Evolutionary conservation across 1,284 basidiomycete species (phyloP).

Genomic region (Heterobasidion irregulare): DNA sequence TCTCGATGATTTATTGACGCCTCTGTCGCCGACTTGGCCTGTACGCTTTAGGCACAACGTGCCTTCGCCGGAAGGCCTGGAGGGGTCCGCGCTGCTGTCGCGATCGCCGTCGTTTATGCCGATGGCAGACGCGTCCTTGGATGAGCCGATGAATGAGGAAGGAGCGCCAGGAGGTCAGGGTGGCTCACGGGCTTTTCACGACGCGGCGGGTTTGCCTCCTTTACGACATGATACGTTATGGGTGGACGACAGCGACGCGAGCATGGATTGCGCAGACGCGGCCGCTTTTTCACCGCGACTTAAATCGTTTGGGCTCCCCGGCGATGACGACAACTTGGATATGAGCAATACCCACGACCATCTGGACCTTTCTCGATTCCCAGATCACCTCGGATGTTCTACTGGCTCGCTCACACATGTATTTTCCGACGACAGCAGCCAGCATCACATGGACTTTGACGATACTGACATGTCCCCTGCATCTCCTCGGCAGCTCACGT

Average conservation of each 20-base stretch:
- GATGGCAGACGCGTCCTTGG: background rate
- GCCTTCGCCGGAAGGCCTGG: conserved; percentile 1
- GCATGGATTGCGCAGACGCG: background rate
- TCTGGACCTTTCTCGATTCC: background rate
- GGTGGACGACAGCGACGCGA: background rate
- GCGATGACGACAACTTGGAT: background rate
- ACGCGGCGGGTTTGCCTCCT: background rate
- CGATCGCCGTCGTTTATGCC: conserved; percentile 3
- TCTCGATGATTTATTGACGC: conserved; percentile 9
- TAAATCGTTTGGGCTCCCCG: background rate
- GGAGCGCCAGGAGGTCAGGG: background rate
- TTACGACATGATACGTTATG: background rate
- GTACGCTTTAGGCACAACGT: conserved; percentile 2
- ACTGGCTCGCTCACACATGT: background rate
- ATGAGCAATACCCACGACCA: background rate
- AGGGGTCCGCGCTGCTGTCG: conserved; percentile 8
- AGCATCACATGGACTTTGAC: background rate
- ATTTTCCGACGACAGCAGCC: background rate
- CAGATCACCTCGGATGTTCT: background rate
- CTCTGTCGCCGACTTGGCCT: conserved; percentile 10
- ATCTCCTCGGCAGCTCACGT: background rate
- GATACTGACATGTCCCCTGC: background rate
- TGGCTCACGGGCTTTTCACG: background rate
- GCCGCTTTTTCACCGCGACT: background rate
- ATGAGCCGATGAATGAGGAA: background rate